These are phyloP conservation scores for Psilocybe subaeruginosa DNA, from an alignment of 768 basidiomycete species.

Conservation along the genomic window DNA sequence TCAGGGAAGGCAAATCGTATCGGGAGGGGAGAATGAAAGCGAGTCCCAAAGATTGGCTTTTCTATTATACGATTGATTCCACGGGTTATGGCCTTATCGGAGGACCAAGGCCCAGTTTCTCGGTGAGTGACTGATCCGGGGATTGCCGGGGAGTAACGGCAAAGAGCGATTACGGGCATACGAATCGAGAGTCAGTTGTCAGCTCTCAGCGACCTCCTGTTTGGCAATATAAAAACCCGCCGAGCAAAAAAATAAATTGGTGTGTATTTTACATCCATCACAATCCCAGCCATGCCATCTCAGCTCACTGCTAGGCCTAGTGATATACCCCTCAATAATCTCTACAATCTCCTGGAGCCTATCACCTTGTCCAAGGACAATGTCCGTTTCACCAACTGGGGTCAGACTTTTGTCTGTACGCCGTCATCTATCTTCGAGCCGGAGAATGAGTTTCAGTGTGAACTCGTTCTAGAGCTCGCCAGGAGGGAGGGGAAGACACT, in stretches of 20 bases:
- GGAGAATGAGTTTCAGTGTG: slow-evolving; percentile 65
- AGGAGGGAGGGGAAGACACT: slow-evolving; percentile 70
- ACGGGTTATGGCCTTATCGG: slow-evolving; percentile 23
- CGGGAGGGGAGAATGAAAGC: slow-evolving; percentile 2
- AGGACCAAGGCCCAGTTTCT: slow-evolving; percentile 10
- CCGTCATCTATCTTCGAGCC: slow-evolving; percentile 82
- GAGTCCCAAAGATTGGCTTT: slow-evolving; percentile 12
- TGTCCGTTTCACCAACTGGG: slow-evolving; percentile 84
- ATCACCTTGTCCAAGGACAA: slow-evolving; percentile 50
- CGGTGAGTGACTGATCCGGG: slow-evolving; percentile 26
- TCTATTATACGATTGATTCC: slow-evolving; percentile 7
- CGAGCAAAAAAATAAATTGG: slow-evolving; percentile 28
- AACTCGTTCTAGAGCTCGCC: slow-evolving; percentile 80
- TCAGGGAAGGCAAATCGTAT: background rate
- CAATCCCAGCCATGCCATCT: slow-evolving; percentile 37
- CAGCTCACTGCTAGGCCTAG: slow-evolving; percentile 34
- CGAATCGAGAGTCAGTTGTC: slow-evolving; percentile 28
- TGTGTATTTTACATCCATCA: slow-evolving; percentile 16
- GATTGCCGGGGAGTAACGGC: slow-evolving; percentile 23
- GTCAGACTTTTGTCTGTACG: slow-evolving; percentile 69
- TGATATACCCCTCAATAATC: slow-evolving; percentile 44
- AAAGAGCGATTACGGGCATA: slow-evolving; percentile 14
- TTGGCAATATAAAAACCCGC: slow-evolving; percentile 39
- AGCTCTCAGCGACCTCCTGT: slow-evolving; percentile 14
- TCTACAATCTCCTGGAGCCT: slow-evolving; percentile 57